Base-by-base conservation (phyloP, 768 basidiomycete genomes). In the Botryobasidium botryosum region DNA sequence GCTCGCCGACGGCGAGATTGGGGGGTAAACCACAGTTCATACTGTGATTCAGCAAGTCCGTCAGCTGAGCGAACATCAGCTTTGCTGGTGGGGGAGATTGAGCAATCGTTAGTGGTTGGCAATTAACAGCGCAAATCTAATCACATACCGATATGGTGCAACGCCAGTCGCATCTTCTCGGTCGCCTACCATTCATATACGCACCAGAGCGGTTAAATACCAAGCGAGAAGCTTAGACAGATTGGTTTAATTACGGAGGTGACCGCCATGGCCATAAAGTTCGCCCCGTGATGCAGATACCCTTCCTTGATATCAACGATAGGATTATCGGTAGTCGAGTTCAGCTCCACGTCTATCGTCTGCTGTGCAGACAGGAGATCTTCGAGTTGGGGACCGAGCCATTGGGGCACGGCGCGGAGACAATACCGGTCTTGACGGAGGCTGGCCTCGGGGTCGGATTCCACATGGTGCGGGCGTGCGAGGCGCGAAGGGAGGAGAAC, bases 281-380 rank as follows among this genome's bases (percentile, higher is more conserved):
- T 56, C 17, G 54, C 54, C 17, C 49, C 36, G 24, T 38, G 37
- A n/a, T 51, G 41, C 5, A 52, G 35, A 12, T 26, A 25, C 10
- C 27, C 24, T n/a, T 43, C 48, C 26, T 52, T 37, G 39, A 52
- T 51, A 46, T 58, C 57, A 41, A 59, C 46, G n/a, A 59, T 51
- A 12, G 57, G 58, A 51, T 60, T 60, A 45, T 60, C 58, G 7
- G 58, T 60, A 25, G 58, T 60, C 15, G 55, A 48, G 40, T 58
- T 57, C 45, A 55, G 39, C 51, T 60, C 58, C 20, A 46, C 43
- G 39, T 49, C 41, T n/a, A 60, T 40, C 5, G 50, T 47, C 18
- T 39, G 35, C 37, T 48, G 44, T 8, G 57, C 53, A 27, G 50
- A 37, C 10, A 53, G 29, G 31, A 57, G 40, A 37, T 54, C 52